Evolutionary conservation across 768 basidiomycete species (phyloP), one percentile per base, ranked within the genome.

Genomic region (Rhizopogon vinicolor): DNA sequence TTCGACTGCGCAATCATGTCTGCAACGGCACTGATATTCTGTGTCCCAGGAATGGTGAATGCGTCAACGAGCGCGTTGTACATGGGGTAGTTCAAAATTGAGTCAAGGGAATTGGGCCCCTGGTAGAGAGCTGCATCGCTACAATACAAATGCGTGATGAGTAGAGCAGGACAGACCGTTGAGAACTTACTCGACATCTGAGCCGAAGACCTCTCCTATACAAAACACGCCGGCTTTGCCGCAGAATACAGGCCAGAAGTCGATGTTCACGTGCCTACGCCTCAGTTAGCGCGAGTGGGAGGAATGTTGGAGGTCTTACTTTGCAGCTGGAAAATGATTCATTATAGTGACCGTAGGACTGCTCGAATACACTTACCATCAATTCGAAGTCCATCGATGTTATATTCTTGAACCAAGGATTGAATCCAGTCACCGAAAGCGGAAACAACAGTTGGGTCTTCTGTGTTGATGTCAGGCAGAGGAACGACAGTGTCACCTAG

Each of bases 351-450:
- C 22, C 5, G 35, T 49, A 16, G 16, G 13, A 37, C 14, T 25
- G 48, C 5, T 37, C 37, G 14, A 37, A 25, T 29, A 12, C 5
- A 56, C 75, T 56, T 45, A 74, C 77, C 89, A 65, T 93, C 92
- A 66, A 94, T 88, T 48, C 92, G 85, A 55, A 95, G 80, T n/a
- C 91, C 89, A 66, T 94, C 92, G 57, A 95, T 85, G 29, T 72
- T 72, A 66, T 88, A 93, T 58, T 85, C 83, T 53, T 80, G 58
- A 31, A 93, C 86, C 16, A 93, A 74, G 33, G 78, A 68, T 40
- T 73, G 68, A 61, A 93, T 83, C 92, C 91, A 93, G 7, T 72
- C 64, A 28, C 82, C 79, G 68, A 87, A 93, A 37, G 74, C 75
- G 9, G 77, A 72, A 33, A 82, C 75, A 41, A 94, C 89, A 33